These are phyloP conservation scores for Candida sonorensis DNA, from an alignment of 805 yeast genomes.

Conservation along the genomic window DNA sequence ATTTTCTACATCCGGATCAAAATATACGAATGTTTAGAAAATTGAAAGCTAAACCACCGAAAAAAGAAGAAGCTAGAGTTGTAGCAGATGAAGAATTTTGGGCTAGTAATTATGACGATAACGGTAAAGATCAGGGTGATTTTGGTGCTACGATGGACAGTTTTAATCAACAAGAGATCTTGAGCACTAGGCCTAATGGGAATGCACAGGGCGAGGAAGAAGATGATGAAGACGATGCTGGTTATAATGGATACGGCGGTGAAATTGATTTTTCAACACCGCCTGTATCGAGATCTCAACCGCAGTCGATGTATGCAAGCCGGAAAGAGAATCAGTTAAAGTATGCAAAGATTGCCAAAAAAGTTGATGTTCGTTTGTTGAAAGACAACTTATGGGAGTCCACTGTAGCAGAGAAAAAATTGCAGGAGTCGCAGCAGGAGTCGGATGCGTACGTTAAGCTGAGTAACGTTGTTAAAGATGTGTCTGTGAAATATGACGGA, in stretches of 20 bases:
- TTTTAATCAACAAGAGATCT: too few species aligned
- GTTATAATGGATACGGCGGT: constrained; percentile 22
- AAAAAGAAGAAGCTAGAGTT: not conserved
- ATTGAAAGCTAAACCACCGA: constrained; percentile 4
- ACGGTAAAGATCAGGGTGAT: constrained; percentile 23
- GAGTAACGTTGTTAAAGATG: constrained; percentile 19
- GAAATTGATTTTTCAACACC: constrained; percentile 6
- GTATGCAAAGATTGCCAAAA: constrained; percentile 68
- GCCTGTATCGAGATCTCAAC: constrained; percentile 1
- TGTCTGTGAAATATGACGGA: constrained; percentile 40
- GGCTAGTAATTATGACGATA: constrained; percentile 51
- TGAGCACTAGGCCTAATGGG: too few species aligned
- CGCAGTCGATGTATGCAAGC: constrained; percentile 1
- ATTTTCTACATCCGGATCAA: constrained; percentile 60
- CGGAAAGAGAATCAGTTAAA: constrained; percentile 38
- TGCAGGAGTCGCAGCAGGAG: too few species aligned
- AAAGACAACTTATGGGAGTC: constrained; percentile 74
- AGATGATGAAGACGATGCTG: constrained; percentile 33
- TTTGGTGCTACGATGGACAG: too few species aligned
- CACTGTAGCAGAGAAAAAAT: too few species aligned
- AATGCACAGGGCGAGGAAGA: constrained; percentile 21
- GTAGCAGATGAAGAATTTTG: constrained; percentile 60
- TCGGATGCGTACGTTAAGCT: constrained; percentile 14
- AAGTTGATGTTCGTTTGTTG: constrained; percentile 65
- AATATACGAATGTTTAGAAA: constrained; percentile 15